Conservation (phyloP, 345 rosid genomes). For the Barbarea vulgaris region DNA sequence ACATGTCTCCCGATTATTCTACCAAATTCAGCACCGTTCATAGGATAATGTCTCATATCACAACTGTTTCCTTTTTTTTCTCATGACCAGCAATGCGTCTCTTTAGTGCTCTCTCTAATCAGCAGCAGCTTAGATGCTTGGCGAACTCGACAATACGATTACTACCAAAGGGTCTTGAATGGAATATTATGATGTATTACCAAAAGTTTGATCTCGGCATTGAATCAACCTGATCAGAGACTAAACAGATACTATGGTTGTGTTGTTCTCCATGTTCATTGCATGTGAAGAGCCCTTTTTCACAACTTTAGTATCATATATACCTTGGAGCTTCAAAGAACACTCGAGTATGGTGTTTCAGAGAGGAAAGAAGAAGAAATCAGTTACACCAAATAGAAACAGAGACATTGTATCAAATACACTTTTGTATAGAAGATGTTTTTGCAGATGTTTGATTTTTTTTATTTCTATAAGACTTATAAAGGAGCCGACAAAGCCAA, state of each 20-base stretch:
- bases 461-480: background rate
- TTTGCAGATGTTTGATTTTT: conserved; percentile 11
- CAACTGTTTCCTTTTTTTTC: conserved; percentile 14
- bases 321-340: background rate
- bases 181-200: conserved; percentile 62
- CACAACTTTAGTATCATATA: background rate
- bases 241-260: background rate
- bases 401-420: background rate
- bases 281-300: conserved; percentile 9
- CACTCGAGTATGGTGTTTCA: background rate
- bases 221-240: background rate
- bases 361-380: background rate
- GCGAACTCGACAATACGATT: conserved; percentile 91
- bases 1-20: background rate
- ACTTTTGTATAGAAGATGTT: conserved; percentile 7
- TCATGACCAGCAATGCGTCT: conserved; percentile 8
- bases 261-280: conserved; percentile 16
- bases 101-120: conserved; percentile 16
- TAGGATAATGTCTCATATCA: conserved; percentile 1
- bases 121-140: conserved; percentile 35
- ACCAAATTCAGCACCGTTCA: conserved; percentile 49
- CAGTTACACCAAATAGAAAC: conserved; percentile 1
- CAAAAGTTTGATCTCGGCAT: conserved; percentile 1
- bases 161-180: conserved; percentile 86
- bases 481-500: background rate